phyloP scores from a whole-genome alignment of 2,329 filamentous ascomycete species.

The Acarospora socialis region DNA sequence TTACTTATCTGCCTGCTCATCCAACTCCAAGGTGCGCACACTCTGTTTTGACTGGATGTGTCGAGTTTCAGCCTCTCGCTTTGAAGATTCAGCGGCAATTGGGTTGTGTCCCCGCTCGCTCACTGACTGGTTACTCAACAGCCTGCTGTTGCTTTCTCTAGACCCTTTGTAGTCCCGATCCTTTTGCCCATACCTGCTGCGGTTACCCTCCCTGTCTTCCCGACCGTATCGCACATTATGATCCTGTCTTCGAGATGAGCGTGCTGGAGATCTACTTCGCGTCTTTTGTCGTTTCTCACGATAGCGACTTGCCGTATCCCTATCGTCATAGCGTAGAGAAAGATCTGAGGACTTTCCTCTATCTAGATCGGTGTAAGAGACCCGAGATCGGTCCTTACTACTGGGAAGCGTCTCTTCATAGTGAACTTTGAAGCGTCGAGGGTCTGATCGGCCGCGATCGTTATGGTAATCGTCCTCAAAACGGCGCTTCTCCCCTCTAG shows the following conservation, averaged over 20 bases:
- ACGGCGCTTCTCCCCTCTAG: constrained; percentile 50
- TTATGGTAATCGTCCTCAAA: constrained; percentile 47
- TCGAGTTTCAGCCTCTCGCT: constrained; percentile 54
- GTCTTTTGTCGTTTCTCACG: constrained; percentile 42
- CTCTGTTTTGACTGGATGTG: constrained; percentile 43
- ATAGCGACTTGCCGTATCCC: constrained; percentile 31
- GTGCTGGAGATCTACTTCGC: constrained; percentile 36
- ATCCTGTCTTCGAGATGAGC: constrained; percentile 23
- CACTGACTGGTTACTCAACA: constrained; percentile 44
- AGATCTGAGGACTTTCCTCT: constrained; percentile 21
- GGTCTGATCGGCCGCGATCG: constrained; percentile 36
- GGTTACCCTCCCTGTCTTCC: constrained; percentile 17
- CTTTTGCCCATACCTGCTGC: constrained; percentile 12
- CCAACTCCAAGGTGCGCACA: no score
- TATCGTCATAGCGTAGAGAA: constrained; percentile 34
- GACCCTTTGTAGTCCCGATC: constrained; percentile 19
- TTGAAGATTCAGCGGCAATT: constrained; percentile 44
- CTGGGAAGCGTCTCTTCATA: constrained; percentile 43
- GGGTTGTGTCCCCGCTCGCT: constrained; percentile 48
- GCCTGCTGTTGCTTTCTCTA: constrained; percentile 33
- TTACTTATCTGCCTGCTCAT: constrained; percentile 31
- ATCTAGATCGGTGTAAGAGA: constrained; percentile 45
- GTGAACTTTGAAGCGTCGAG: constrained; percentile 45
- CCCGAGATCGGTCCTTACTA: constrained; percentile 33
- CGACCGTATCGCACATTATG: constrained; percentile 25